Evolutionary conservation across 352 stramenopile genomes (phyloP).

Genomic region (Blastocystis hominis): DNA sequence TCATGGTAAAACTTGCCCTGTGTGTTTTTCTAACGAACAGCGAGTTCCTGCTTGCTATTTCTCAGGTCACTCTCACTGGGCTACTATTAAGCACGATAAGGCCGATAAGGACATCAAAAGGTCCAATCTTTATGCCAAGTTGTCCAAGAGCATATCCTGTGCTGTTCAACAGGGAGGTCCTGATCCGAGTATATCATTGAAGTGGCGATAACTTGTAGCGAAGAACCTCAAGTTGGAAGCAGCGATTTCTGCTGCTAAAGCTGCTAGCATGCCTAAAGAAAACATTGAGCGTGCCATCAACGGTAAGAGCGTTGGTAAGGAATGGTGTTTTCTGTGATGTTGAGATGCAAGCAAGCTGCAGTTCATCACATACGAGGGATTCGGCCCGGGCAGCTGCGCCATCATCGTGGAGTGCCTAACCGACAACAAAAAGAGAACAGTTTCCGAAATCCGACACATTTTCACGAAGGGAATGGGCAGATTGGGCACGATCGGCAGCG

Average conservation of each 20-base stretch:
- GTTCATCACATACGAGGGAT: constrained; percentile 39
- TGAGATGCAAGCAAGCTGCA: constrained; percentile 32
- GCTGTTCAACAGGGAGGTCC: constrained; percentile 15
- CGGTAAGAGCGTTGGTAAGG: constrained; percentile 17
- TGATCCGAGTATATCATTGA: not conserved
- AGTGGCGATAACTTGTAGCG: not conserved
- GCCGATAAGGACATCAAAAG: constrained; percentile 52
- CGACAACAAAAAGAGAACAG: constrained; percentile 55
- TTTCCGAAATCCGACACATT: constrained; percentile 50
- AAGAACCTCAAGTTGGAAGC: constrained; percentile 51
- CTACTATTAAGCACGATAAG: constrained; percentile 57
- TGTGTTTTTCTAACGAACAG: not conserved
- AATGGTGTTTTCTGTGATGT: not conserved
- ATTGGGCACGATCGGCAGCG: not conserved
- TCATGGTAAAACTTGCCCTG: not conserved
- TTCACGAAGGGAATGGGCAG: constrained; percentile 50
- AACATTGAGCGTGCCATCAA: constrained; percentile 56
- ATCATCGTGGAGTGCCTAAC: constrained; percentile 57
- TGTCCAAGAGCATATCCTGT: constrained; percentile 47
- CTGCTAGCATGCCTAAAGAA: constrained; percentile 52
- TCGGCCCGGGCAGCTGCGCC: constrained; percentile 45
- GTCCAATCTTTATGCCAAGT: constrained; percentile 40
- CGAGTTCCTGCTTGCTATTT: constrained; percentile 40
- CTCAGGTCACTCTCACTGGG: constrained; percentile 57
- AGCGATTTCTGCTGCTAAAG: constrained; percentile 21